Base-by-base conservation (phyloP, 768 basidiomycete genomes). In the Leccinum boreale region DNA sequence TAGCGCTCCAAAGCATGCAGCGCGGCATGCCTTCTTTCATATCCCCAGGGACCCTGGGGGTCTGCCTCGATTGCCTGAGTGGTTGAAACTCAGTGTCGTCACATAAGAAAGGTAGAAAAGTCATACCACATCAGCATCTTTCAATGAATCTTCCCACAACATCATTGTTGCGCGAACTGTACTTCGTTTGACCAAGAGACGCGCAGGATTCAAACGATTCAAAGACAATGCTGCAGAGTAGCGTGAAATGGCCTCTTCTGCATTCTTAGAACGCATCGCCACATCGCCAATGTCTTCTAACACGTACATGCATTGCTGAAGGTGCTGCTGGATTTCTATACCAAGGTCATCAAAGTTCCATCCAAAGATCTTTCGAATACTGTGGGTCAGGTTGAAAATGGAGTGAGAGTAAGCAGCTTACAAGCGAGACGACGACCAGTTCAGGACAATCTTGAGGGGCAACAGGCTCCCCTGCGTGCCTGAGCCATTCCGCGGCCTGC, bases 141-240 rank as follows among this genome's bases (percentile, higher is more conserved):
- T 35, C 35, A 66, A 26, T 1, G 58, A 50, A 17, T 58, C 58
- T 1, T 54, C 58, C 54, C 60, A 62, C 1, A 14, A 46, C 21
- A 5, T 21, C 5, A 24, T 2, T 4, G 39, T 36, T 11, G 44
- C 45, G 5, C 26, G 35, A 0, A 33, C 45, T 19, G 49, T 53
- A 39, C 62, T 59, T 36, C 58, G 62, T 24, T 56, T 44, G 3
- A 63, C 53, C 23, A 63, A n/a, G 9, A 60, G 57, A 31, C 35
- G 11, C 2, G 10, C 17, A 15, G 19, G 15, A 35, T 35, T 35
- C 5, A 2, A 7, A 15, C 5, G 35, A 17, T 44, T 33, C 19
- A 52, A 48, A 7, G 52, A 35, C 35, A 35, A 35, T 15, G 35
- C 35, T 0, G 35, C 35, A 35, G 35, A 35, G 15, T 35, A 35